A percentile compares a stretch with the other conserved stretches of the same genome.
Conservation (phyloP, 2,329 filamentous ascomycete species). For the Verticillium dahliae region DNA sequence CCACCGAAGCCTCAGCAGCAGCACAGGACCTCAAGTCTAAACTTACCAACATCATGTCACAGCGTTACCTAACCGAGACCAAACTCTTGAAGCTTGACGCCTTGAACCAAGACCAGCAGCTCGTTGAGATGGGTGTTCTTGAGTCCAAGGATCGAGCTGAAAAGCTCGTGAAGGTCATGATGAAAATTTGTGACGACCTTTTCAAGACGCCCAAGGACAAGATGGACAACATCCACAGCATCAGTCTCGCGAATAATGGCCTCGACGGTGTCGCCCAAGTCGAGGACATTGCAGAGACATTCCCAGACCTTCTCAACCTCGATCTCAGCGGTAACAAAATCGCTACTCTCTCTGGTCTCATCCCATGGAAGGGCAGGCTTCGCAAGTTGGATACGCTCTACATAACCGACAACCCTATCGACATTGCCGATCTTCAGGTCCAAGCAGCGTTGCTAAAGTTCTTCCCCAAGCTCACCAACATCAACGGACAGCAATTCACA, state of each 20-base stretch:
- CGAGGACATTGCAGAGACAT: constrained; percentile 67
- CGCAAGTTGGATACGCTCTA: constrained; percentile 74
- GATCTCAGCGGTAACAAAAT: constrained; percentile 84
- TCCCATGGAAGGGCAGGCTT: constrained; percentile 75
- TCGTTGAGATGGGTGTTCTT: constrained; percentile 72
- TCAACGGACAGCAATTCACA: constrained; percentile 71
- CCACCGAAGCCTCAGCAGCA: constrained; percentile 39
- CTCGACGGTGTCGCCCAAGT: constrained; percentile 68
- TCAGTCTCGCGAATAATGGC: constrained; percentile 75
- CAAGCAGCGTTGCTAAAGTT: constrained; percentile 66
- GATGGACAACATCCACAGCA: constrained; percentile 70
- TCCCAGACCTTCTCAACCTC: constrained; percentile 81
- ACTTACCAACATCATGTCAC: constrained; percentile 63
- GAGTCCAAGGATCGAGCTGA: constrained; percentile 61
- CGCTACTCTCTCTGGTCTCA: constrained; percentile 57
- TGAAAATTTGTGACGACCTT: constrained; percentile 74
- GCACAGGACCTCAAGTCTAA: constrained; percentile 59
- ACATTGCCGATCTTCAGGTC: constrained; percentile 51
- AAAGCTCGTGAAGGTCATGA: constrained; percentile 89
- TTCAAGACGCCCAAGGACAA: constrained; percentile 70
- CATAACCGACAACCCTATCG: constrained; percentile 70
- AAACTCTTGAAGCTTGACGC: constrained; percentile 82
- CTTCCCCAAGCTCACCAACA: constrained; percentile 72
- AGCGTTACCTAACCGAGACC: constrained; percentile 62
- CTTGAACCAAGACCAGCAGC: constrained; percentile 64